These are phyloP conservation scores for Eremochloa ophiuroides DNA, from an alignment of 176 grass and related monocot species.

Conservation along the genomic window DNA sequence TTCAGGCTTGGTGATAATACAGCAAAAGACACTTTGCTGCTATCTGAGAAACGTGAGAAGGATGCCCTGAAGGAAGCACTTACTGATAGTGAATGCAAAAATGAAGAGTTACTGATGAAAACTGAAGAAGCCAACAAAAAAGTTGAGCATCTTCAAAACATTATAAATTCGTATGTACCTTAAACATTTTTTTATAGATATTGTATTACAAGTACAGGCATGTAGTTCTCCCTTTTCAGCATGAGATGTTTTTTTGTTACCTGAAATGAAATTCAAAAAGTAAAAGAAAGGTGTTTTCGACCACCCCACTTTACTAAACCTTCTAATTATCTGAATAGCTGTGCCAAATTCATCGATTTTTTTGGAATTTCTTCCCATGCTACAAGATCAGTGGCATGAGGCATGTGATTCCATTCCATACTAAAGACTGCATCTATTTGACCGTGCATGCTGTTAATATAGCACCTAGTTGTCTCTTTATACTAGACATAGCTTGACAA, in stretches of 20 bases:
- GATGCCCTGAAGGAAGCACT: constrained; percentile 52
- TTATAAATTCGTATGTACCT: constrained; percentile 40
- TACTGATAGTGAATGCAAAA: constrained; percentile 37
- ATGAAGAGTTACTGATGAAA: constrained; percentile 37
- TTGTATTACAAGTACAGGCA: background rate
- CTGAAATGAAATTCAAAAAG: constrained; percentile 17
- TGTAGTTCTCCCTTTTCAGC: background rate
- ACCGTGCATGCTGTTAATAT: background rate
- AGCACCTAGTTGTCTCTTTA: background rate
- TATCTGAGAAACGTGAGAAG: constrained; percentile 52
- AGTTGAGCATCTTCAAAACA: constrained; percentile 46
- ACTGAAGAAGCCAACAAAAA: constrained; percentile 44
- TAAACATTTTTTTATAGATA: background rate
- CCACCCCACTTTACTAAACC: background rate
- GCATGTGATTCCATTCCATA: background rate
- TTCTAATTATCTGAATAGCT: background rate
- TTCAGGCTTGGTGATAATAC: constrained; percentile 51
- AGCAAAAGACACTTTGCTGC: constrained; percentile 34
- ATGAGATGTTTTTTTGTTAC: background rate
- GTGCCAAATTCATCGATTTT: background rate
- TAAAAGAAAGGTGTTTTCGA: background rate
- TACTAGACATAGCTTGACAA: background rate
- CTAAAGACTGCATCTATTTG: background rate
- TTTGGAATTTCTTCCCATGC: constrained; percentile 4
- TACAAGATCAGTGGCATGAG: background rate